phyloP scores from a whole-genome alignment of 2,329 filamentous ascomycete species.

The Saccharata proteae region DNA sequence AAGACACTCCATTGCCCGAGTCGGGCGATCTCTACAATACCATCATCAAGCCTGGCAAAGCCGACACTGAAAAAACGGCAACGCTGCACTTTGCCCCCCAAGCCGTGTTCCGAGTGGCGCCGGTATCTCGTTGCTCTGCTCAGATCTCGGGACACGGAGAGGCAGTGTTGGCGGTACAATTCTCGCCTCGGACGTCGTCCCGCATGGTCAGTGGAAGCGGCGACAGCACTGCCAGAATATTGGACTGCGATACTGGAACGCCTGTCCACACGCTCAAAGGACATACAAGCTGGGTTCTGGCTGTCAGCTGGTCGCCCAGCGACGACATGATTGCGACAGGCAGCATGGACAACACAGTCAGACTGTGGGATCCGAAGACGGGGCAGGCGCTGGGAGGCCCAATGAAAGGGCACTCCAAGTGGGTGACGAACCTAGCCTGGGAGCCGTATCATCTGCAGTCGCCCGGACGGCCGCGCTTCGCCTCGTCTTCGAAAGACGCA shows the following conservation, averaged over 20 bases:
- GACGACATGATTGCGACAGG: constrained; percentile 72
- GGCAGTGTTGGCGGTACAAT: constrained; percentile 74
- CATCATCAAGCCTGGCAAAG: constrained; percentile 29
- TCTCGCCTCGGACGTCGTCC: constrained; percentile 66
- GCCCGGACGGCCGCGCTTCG: constrained; percentile 62
- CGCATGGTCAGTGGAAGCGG: constrained; percentile 80
- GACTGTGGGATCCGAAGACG: constrained; percentile 76
- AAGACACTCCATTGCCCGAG: constrained; percentile 32
- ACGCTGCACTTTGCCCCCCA: constrained; percentile 63
- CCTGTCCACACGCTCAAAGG: constrained; percentile 76
- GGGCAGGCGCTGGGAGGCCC: constrained; percentile 60
- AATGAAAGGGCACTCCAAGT: constrained; percentile 78
- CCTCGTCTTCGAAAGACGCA: constrained; percentile 78
- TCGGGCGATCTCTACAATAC: constrained; percentile 32
- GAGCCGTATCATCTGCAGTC: constrained; percentile 82
- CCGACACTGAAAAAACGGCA: constrained; percentile 47
- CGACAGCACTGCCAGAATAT: constrained; percentile 82
- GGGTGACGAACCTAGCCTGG: constrained; percentile 81
- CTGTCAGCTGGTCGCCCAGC: constrained; percentile 78
- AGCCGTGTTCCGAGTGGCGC: constrained; percentile 85
- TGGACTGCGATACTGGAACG: constrained; percentile 90
- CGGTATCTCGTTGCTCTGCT: constrained; percentile 79
- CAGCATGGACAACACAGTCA: constrained; percentile 85
- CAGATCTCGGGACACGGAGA: constrained; percentile 85
- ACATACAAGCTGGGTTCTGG: constrained; percentile 82